phyloP scores from a whole-genome alignment of 352 stramenopile species.

The Phytophthora sansomeana region DNA sequence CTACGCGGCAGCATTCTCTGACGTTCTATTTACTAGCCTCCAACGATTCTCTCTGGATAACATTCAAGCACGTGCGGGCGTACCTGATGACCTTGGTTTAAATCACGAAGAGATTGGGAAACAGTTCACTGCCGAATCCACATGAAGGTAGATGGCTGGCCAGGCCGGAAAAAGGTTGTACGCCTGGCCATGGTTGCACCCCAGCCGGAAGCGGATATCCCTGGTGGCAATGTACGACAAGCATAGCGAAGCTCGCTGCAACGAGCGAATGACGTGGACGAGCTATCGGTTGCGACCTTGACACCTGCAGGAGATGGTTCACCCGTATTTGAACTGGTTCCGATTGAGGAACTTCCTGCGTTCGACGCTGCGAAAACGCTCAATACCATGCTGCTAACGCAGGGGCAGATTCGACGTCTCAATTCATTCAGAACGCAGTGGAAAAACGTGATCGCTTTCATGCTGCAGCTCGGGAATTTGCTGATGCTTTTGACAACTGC shows the following conservation, averaged over 20 bases:
- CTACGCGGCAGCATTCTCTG: too few relatives aligned
- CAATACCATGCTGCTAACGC: constrained; percentile 33
- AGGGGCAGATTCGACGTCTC: constrained; percentile 15
- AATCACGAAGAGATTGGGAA: neutral
- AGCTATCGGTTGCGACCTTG: neutral
- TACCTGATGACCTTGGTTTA: neutral
- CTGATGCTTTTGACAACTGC: constrained; percentile 27
- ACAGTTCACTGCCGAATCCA: neutral
- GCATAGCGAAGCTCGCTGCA: neutral
- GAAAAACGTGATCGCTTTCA: constrained; percentile 18
- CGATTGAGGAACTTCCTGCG: constrained; percentile 17
- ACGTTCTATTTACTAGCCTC: too few relatives aligned
- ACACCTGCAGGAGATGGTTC: neutral
- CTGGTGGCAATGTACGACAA: neutral
- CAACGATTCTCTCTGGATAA: too few relatives aligned
- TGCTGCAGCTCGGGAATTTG: constrained; percentile 32
- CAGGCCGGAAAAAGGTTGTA: constrained; percentile 2
- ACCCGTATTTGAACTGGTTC: constrained; percentile 27
- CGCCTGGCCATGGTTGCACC: constrained; percentile 1
- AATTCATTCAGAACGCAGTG: constrained; percentile 24
- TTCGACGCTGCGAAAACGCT: constrained; percentile 40
- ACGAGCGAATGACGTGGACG: neutral
- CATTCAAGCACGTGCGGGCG: neutral
- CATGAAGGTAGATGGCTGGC: constrained; percentile 8
- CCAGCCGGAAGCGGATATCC: neutral